Conservation (phyloP, 2,329 filamentous ascomycete species). For the Penicillium freii region DNA sequence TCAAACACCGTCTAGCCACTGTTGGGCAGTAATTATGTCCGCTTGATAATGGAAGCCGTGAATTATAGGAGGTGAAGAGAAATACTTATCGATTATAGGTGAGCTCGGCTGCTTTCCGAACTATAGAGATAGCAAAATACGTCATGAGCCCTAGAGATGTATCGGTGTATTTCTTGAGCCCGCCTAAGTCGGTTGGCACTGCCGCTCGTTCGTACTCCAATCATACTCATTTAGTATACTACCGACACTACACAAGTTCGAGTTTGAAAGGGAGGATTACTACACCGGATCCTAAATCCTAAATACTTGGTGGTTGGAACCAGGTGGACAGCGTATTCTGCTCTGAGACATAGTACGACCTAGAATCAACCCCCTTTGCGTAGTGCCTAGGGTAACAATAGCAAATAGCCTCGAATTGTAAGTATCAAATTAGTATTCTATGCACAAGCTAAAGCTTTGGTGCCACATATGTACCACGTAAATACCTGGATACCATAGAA, state of each 20-base stretch:
- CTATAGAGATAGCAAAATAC: background rate
- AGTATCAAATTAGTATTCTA: background rate
- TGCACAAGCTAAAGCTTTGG: background rate
- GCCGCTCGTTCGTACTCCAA: background rate
- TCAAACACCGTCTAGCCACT: constrained; percentile 7
- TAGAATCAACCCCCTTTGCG: background rate
- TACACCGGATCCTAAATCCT: background rate
- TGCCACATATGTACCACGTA: background rate
- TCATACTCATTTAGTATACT: background rate
- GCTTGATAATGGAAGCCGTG: background rate
- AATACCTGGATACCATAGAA: no score
- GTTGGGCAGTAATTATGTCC: background rate
- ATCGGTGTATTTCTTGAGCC: background rate
- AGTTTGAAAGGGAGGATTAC: background rate
- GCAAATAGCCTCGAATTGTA: background rate
- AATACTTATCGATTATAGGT: background rate
- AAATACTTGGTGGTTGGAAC: background rate
- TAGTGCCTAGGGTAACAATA: background rate
- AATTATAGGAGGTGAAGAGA: background rate
- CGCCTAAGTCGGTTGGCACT: background rate
- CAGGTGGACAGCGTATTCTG: background rate
- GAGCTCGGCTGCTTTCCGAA: background rate
- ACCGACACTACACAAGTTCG: background rate
- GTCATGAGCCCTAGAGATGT: background rate
- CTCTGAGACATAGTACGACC: background rate